Conservation (phyloP, 2,329 filamentous ascomycete genomes). For the Pyrenochaeta sp. region DNA sequence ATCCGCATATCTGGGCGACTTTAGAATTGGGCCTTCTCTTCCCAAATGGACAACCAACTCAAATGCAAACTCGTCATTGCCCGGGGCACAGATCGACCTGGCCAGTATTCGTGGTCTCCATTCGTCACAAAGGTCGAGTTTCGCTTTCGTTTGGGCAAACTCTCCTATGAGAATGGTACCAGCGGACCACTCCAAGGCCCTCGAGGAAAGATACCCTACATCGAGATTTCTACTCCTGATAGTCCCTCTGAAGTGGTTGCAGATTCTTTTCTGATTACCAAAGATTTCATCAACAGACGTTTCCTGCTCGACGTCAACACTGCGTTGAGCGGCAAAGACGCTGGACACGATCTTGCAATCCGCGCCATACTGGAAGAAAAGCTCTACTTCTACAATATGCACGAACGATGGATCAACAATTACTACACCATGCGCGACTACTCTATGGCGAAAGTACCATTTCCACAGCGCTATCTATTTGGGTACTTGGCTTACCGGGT, state of each 20-base stretch:
- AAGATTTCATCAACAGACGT: conserved; percentile 53
- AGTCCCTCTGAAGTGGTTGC: conserved; percentile 43
- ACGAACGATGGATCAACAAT: conserved; percentile 68
- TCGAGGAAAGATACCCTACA: conserved; percentile 68
- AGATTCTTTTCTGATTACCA: conserved; percentile 66
- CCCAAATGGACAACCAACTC: conserved; percentile 1
- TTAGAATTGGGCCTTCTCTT: no score
- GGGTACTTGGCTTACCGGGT: conserved; percentile 61
- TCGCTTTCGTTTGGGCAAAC: conserved; percentile 63
- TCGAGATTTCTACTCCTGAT: conserved; percentile 45
- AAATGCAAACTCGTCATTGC: conserved; percentile 53
- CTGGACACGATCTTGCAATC: conserved; percentile 61
- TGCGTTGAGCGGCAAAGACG: conserved; percentile 49
- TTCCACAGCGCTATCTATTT: conserved; percentile 60
- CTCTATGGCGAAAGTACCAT: conserved; percentile 60
- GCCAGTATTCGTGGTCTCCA: conserved; percentile 65
- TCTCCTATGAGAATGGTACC: conserved; percentile 57
- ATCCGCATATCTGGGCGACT: no score
- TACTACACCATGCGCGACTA: conserved; percentile 66
- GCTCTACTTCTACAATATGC: conserved; percentile 63
- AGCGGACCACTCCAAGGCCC: conserved; percentile 61
- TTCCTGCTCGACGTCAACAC: conserved; percentile 61
- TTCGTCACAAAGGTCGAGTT: conserved; percentile 71
- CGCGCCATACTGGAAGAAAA: conserved; percentile 68
- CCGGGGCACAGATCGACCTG: conserved; percentile 58